These are phyloP conservation scores for Colletotrichum paranaense DNA, from an alignment of 2,329 filamentous ascomycete species.

Conservation along the genomic window DNA sequence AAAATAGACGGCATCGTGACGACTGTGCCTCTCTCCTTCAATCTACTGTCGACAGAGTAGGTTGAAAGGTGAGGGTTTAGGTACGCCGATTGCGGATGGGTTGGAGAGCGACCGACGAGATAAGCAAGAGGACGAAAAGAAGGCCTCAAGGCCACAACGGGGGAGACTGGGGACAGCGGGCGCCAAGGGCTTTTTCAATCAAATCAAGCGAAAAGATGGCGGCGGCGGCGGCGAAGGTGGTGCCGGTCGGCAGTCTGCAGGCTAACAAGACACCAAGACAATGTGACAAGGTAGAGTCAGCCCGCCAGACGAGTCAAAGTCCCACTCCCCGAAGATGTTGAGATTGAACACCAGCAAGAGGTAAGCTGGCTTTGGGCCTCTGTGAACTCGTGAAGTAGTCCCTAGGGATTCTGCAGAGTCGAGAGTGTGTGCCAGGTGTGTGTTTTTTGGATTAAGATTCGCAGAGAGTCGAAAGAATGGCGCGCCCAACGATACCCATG, in stretches of 20 bases:
- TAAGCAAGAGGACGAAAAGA: conserved; percentile 31
- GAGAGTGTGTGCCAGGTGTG: background rate
- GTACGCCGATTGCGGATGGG: conserved; percentile 32
- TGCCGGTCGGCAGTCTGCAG: conserved; percentile 32
- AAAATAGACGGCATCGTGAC: conserved; percentile 52
- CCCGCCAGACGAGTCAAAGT: conserved; percentile 19
- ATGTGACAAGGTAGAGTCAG: conserved; percentile 20
- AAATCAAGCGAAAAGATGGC: conserved; percentile 27
- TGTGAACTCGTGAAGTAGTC: background rate
- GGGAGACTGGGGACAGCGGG: conserved; percentile 28
- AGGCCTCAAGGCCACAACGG: conserved; percentile 32
- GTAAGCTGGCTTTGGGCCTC: background rate
- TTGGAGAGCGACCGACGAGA: conserved; percentile 26
- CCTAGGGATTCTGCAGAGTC: background rate
- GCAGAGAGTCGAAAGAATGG: background rate
- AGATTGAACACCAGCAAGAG: conserved; percentile 14
- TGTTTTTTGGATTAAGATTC: background rate
- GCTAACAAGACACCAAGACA: conserved; percentile 13
- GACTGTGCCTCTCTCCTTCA: conserved; percentile 25
- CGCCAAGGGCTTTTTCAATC: conserved; percentile 33
- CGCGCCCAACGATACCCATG: background rate
- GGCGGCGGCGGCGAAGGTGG: conserved; percentile 30
- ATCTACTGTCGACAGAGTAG: conserved; percentile 29
- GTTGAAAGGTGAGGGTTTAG: conserved; percentile 28
- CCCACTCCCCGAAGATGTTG: conserved; percentile 16